Percentiles rank a stretch among this genome's conserved stretches.
Conservation (phyloP, 495 filamentous ascomycete species). For the Xylaria telfairii region DNA sequence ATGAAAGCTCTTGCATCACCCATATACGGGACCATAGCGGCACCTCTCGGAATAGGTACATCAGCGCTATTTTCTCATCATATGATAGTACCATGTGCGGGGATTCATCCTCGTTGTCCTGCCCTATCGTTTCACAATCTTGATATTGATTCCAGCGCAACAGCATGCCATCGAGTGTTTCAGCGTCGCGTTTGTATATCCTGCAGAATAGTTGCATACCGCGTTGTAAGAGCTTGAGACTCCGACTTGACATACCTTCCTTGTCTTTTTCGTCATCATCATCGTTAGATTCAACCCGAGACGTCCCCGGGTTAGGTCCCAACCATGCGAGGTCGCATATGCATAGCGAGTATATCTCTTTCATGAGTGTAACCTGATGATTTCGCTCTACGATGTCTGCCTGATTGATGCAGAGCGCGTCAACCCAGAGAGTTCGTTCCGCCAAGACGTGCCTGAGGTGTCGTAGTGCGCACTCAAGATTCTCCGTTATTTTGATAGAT, state of each 20-base stretch:
- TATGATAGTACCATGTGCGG: not conserved
- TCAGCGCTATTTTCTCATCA: not conserved
- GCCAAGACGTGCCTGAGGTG: constrained; percentile 32
- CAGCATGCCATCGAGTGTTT: constrained; percentile 1
- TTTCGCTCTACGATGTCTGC: constrained; percentile 37
- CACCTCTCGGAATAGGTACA: not conserved
- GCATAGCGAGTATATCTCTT: constrained; percentile 38
- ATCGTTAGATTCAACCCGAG: not conserved
- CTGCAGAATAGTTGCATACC: constrained; percentile 12
- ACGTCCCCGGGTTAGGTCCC: constrained; percentile 24
- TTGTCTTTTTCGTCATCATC: not conserved
- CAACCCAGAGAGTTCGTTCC: constrained; percentile 39
- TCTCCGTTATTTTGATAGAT: constrained; percentile 30
- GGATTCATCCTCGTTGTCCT: not conserved
- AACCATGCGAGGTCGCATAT: constrained; percentile 38
- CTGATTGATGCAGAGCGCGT: constrained; percentile 47
- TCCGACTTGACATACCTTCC: not conserved
- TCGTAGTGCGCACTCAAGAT: constrained; percentile 33
- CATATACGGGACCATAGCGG: constrained; percentile 28
- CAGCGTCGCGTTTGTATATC: not conserved
- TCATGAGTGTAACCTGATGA: constrained; percentile 42
- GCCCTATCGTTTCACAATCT: too few species aligned
- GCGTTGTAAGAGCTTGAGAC: not conserved
- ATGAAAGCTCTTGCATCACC: constrained; percentile 30
- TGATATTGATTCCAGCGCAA: not conserved